Conservation (phyloP, 306 rosid genomes). For the Citrullus colocynthis region DNA sequence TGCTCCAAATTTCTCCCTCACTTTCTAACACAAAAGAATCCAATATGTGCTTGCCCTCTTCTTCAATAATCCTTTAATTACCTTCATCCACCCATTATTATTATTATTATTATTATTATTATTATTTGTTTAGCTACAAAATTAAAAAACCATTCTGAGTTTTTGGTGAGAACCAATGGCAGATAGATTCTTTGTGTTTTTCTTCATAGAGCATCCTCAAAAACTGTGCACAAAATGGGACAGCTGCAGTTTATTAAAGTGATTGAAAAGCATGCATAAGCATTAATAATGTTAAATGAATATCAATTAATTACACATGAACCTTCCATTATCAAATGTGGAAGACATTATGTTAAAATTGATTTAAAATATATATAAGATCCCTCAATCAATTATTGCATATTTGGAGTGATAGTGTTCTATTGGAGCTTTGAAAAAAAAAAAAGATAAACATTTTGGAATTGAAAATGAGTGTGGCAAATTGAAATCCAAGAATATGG, state of each 20-base stretch:
- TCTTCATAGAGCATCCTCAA: not conserved
- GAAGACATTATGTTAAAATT: not conserved
- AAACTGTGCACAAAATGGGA: not conserved
- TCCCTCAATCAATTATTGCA: not conserved
- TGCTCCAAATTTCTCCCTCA: not conserved
- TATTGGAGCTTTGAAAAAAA: not conserved
- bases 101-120: not conserved
- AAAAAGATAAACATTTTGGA: not conserved
- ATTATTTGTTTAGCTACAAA: not conserved
- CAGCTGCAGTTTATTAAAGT: not conserved
- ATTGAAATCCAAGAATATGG: slow-evolving; percentile 1
- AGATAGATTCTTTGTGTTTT: not conserved
- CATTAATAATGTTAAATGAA: not conserved
- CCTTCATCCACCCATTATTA: not conserved
- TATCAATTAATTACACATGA: not conserved
- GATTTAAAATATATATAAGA: not conserved
- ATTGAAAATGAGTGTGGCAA: not conserved
- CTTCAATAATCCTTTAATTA: not conserved
- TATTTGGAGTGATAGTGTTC: not conserved
- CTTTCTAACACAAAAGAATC: not conserved
- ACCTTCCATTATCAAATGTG: not conserved
- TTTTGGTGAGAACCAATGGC: not conserved
- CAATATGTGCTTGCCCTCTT: not conserved
- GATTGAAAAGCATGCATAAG: not conserved
- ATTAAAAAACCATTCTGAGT: not conserved